Conservation (phyloP, 768 basidiomycete genomes). For the Collybiopsis confluens region DNA sequence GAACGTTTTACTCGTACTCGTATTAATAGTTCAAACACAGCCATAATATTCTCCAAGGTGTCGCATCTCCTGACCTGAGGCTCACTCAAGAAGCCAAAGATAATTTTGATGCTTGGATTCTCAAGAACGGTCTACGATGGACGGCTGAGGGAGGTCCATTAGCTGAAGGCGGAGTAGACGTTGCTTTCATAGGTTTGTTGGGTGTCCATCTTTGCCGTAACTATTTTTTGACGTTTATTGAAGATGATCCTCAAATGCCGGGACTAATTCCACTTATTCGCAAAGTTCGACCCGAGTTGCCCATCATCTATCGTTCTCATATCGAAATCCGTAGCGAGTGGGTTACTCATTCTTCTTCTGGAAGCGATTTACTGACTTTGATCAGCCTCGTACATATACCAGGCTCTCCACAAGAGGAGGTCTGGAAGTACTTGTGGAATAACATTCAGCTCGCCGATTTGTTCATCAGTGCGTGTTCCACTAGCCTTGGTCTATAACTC, state of each 20-base stretch:
- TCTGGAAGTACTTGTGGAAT: conserved; percentile 94
- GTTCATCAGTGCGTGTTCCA: conserved; percentile 66
- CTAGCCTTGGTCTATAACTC: not conserved
- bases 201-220: not conserved
- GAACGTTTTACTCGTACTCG: too few relatives aligned
- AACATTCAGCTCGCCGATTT: conserved; percentile 87
- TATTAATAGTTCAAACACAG: too few relatives aligned
- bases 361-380: not conserved
- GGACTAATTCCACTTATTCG: conserved; percentile 91
- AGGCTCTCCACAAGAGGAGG: conserved; percentile 83
- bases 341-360: not conserved
- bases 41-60: conserved; percentile 93
- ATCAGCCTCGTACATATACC: conserved; percentile 58
- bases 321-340: conserved; percentile 88
- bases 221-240: conserved; percentile 8
- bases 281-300: conserved; percentile 76
- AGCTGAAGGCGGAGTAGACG: conserved; percentile 76
- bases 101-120: conserved; percentile 82
- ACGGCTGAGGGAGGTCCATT: conserved; percentile 81
- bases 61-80: conserved; percentile 73
- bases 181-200: conserved; percentile 78
- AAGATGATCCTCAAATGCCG: conserved; percentile 90
- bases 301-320: conserved; percentile 92
- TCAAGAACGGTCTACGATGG: conserved; percentile 88
- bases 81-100: conserved; percentile 77